phyloP scores from a whole-genome alignment of 805 yeast genomes.

The Suhomyces xylopsoci region DNA sequence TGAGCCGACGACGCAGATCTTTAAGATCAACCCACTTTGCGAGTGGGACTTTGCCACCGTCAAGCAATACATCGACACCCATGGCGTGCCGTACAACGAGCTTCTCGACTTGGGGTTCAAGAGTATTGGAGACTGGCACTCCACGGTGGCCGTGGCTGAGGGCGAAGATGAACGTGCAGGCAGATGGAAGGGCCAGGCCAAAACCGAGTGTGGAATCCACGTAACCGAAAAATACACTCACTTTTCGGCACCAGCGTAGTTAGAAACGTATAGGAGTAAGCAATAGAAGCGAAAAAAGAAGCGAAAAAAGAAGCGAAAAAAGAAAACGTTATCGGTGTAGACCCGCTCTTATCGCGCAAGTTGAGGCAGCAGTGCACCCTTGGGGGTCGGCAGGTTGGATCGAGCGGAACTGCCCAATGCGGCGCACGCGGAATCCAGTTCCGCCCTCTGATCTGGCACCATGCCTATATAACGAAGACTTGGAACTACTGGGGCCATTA shows the following conservation, averaged over 20 bases:
- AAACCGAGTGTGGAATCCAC: conserved; percentile 96
- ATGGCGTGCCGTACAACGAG: conserved; percentile 82
- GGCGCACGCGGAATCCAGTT: background rate
- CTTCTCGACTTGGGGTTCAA: conserved; percentile 83
- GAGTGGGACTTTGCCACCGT: conserved; percentile 79
- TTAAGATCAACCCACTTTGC: conserved; percentile 87
- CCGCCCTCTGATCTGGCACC: background rate
- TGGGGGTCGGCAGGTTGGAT: no score
- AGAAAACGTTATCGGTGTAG: no score
- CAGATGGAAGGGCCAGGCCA: conserved; percentile 89
- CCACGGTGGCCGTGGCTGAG: conserved; percentile 82
- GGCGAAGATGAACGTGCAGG: conserved; percentile 98
- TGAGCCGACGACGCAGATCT: conserved; percentile 63
- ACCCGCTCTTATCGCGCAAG: no score
- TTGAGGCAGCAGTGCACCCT: no score
- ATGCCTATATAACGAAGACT: background rate
- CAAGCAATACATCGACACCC: conserved; percentile 59
- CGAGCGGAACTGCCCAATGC: background rate
- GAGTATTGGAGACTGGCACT: conserved; percentile 93
- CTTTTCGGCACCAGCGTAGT: conserved; percentile 30
- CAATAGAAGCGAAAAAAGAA: no score
- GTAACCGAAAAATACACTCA: conserved; percentile 72
- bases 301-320: no score
- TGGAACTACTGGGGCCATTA: background rate
- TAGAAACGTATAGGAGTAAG: background rate